phyloP scores from a whole-genome alignment of 768 basidiomycete genomes.

The Calocybe cyanea region DNA sequence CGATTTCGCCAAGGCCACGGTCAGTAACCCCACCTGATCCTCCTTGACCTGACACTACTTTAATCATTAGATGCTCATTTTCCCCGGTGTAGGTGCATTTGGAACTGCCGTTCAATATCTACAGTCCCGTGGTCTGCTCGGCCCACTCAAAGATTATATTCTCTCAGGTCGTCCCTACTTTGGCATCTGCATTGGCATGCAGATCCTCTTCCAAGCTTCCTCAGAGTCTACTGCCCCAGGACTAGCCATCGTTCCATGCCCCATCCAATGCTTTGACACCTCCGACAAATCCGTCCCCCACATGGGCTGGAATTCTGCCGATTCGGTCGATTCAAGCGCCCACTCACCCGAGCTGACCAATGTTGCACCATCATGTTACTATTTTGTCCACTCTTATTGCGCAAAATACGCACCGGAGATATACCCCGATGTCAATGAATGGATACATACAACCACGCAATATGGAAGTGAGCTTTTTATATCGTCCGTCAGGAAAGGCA shows the following conservation, averaged over 20 bases:
- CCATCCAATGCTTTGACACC: slow-evolving; percentile 71
- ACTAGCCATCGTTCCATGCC: slow-evolving; percentile 79
- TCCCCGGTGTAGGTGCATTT: slow-evolving; percentile 96
- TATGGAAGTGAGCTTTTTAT: slow-evolving; percentile 94
- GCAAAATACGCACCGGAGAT: slow-evolving; percentile 64
- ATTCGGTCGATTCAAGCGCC: slow-evolving; percentile 32
- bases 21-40: slow-evolving; percentile 42
- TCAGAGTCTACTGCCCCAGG: slow-evolving; percentile 73
- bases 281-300: slow-evolving; percentile 88
- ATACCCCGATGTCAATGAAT: slow-evolving; percentile 57
- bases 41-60: slow-evolving; percentile 12
- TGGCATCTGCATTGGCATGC: slow-evolving; percentile 98
- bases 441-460: slow-evolving; percentile 84
- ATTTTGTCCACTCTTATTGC: slow-evolving; percentile 96
- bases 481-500: slow-evolving; percentile 75
- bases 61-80: slow-evolving; percentile 75
- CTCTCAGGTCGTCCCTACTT: slow-evolving; percentile 89
- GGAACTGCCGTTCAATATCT: slow-evolving; percentile 83
- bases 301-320: slow-evolving; percentile 93
- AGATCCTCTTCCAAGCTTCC: slow-evolving; percentile 88
- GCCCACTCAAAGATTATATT: slow-evolving; percentile 81
- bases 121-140: slow-evolving; percentile 63
- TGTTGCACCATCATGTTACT: slow-evolving; percentile 69
- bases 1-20: slow-evolving; percentile 87
- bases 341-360: slow-evolving; percentile 29